Evolutionary conservation across 73 alveolate genomes (phyloP).

Genomic region (Paramecium tetraurelia): DNA sequence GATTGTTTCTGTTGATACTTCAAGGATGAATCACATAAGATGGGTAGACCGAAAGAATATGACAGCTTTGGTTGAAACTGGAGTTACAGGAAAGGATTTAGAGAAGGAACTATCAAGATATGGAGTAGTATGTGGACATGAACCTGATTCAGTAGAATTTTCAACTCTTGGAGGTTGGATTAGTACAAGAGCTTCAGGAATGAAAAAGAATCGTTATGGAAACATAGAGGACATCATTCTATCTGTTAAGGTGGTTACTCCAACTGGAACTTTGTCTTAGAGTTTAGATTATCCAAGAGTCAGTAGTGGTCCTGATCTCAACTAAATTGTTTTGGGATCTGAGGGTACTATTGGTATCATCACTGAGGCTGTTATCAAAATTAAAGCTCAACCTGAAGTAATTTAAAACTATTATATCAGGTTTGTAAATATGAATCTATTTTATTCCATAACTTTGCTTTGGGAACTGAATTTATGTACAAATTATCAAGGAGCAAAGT

Average conservation of each 20-base stretch:
- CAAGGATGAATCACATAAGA: constrained; percentile 77
- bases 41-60: constrained; percentile 83
- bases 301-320: constrained; percentile 85
- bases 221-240: constrained; percentile 91
- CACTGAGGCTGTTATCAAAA: constrained; percentile 81
- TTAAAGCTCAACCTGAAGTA: constrained; percentile 76
- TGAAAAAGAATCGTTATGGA: constrained; percentile 95
- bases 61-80: constrained; percentile 93
- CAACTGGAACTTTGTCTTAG: constrained; percentile 76
- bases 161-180: constrained; percentile 93
- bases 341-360: constrained; percentile 88
- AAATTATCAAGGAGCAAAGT: constrained; percentile 69
- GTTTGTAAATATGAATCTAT: constrained; percentile 74
- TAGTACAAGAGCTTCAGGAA: constrained; percentile 91
- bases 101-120: constrained; percentile 83
- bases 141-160: constrained; percentile 90
- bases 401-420: background rate
- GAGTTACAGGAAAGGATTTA: constrained; percentile 86
- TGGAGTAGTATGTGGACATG: constrained; percentile 91
- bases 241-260: constrained; percentile 77
- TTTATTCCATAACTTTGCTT: constrained; percentile 84
- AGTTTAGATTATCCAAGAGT: constrained; percentile 82
- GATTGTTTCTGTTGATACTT: constrained; percentile 84
- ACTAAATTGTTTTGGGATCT: constrained; percentile 76
- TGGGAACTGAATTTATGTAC: constrained; percentile 84